Conservation (phyloP, 23 red algal species). For the Gracilaria vermiculophylla region DNA sequence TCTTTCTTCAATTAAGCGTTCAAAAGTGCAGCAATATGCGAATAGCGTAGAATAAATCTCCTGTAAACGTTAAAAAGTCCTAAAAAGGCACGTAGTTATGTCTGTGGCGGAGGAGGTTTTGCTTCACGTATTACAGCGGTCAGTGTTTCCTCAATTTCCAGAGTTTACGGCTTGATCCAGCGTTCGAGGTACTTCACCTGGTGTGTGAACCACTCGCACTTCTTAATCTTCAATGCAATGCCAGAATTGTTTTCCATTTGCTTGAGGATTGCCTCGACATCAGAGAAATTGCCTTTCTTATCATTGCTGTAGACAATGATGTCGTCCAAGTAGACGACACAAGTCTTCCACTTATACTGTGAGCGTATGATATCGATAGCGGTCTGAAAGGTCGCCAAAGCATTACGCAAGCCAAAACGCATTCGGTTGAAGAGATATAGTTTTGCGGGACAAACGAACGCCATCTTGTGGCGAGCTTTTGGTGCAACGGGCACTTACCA, state of each 20-base stretch:
- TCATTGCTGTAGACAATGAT: not conserved
- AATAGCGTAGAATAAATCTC: not conserved
- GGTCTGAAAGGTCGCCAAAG: constrained; percentile 25
- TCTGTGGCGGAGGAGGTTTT: not conserved
- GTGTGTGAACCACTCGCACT: constrained; percentile 1
- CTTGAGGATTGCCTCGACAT: not conserved
- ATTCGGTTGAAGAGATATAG: not conserved
- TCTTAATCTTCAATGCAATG: not conserved
- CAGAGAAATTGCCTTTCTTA: not conserved
- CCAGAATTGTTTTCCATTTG: not conserved
- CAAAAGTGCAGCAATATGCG: not conserved
- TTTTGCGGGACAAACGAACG: not conserved
- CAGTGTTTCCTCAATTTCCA: constrained; percentile 15
- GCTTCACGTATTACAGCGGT: not conserved
- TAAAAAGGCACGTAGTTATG: constrained; percentile 6
- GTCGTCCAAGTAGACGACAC: not conserved
- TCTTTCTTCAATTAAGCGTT: not conserved
- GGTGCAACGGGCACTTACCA: constrained; percentile 10
- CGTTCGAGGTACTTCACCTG: constrained; percentile 6
- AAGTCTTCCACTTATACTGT: not conserved
- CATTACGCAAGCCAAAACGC: constrained; percentile 17
- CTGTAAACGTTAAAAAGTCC: not conserved
- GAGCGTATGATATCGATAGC: constrained; percentile 33
- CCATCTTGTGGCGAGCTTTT: not conserved
- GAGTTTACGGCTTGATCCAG: not conserved